phyloP scores from a whole-genome alignment of 2,329 filamentous ascomycete genomes.

The Sphaerostilbella broomeana region DNA sequence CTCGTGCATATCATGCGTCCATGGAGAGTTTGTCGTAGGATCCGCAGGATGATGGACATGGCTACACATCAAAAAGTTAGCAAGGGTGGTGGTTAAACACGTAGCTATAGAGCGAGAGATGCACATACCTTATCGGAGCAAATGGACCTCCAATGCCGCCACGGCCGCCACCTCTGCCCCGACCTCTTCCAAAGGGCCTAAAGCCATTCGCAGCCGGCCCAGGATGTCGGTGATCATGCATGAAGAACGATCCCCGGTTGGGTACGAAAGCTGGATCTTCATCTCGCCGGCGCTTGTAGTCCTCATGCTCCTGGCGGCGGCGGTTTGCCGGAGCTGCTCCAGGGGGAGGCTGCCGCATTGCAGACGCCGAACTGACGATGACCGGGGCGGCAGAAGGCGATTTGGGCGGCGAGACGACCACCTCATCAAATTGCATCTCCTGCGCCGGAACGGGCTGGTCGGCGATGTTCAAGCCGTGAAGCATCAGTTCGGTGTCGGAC shows the following conservation, averaged over 20 bases:
- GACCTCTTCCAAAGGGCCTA: constrained; percentile 61
- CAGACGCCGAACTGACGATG: constrained; percentile 47
- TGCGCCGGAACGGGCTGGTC: constrained; percentile 35
- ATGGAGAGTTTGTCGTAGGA: constrained; percentile 64
- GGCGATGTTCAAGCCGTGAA: constrained; percentile 45
- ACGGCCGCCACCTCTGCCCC: constrained; percentile 54
- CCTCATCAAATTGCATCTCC: constrained; percentile 43
- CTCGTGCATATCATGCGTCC: constrained; percentile 95
- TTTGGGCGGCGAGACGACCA: constrained; percentile 32
- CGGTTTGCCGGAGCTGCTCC: constrained; percentile 61
- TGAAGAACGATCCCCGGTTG: constrained; percentile 90
- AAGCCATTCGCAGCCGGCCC: constrained; percentile 74
- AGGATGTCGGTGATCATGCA: constrained; percentile 84
- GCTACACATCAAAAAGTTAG: constrained; percentile 26
- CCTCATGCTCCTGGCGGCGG: constrained; percentile 79
- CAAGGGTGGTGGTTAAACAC: constrained; percentile 7
- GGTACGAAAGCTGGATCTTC: constrained; percentile 90
- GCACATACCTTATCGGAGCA: constrained; percentile 57
- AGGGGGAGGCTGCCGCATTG: constrained; percentile 35
- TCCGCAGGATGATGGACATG: constrained; percentile 44
- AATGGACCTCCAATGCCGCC: constrained; percentile 53
- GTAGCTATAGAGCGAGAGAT: neutral
- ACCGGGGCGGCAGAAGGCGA: constrained; percentile 43
- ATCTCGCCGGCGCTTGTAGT: constrained; percentile 81
- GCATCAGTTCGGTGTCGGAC: constrained; percentile 53